Conservation (phyloP, 2,329 filamentous ascomycete genomes). For the Podosphaera fusca region DNA sequence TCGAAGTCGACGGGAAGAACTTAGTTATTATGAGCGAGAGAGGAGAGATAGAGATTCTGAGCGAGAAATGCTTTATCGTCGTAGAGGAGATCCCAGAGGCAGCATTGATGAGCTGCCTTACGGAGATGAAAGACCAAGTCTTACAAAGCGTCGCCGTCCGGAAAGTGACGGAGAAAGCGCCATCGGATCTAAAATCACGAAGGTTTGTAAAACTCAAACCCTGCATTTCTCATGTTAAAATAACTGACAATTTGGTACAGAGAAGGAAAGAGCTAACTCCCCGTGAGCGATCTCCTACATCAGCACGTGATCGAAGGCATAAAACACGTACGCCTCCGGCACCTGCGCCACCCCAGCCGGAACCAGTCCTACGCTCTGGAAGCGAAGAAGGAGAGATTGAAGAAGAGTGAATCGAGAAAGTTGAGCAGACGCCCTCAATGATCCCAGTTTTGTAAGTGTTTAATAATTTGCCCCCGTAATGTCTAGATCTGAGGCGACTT, state of each 20-base stretch:
- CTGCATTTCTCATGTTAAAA: background rate
- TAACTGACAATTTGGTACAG: conserved; percentile 21
- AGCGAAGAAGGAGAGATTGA: conserved; percentile 98
- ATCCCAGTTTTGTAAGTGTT: background rate
- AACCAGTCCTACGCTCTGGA: conserved; percentile 35
- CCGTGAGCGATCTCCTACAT: conserved; percentile 32
- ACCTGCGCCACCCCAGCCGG: conserved; percentile 19
- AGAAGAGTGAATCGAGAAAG: conserved; percentile 31
- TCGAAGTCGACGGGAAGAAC: conserved; percentile 34
- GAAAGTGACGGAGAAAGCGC: conserved; percentile 50
- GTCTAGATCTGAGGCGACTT: background rate
- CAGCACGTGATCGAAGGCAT: conserved; percentile 30
- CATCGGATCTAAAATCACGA: conserved; percentile 36
- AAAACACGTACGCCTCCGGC: conserved; percentile 32
- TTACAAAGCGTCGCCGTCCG: conserved; percentile 50
- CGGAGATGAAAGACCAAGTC: conserved; percentile 45
- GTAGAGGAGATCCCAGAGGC: conserved; percentile 52
- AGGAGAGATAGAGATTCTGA: conserved; percentile 74
- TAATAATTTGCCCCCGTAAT: background rate
- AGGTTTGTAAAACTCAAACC: conserved; percentile 21
- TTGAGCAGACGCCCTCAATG: background rate
- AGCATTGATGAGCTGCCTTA: conserved; percentile 79
- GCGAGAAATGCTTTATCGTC: conserved; percentile 67
- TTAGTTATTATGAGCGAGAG: conserved; percentile 60
- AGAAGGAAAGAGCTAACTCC: conserved; percentile 29